phyloP scores from a whole-genome alignment of 805 yeast genomes.

The Candida parachauliodes region DNA sequence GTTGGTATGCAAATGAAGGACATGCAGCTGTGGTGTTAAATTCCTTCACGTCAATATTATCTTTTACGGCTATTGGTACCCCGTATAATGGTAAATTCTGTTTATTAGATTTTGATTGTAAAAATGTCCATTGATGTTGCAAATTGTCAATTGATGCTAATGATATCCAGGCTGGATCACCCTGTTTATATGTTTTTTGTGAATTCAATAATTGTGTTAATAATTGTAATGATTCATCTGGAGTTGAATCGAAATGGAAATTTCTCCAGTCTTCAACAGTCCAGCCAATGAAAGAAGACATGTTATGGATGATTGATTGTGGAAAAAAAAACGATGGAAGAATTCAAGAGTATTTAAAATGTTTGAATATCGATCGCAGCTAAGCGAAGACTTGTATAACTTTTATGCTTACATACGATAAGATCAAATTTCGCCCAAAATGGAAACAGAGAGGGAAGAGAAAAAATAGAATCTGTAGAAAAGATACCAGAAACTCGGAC shows the following conservation, averaged over 20 bases:
- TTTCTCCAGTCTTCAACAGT: constrained; percentile 73
- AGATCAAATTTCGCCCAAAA: constrained; percentile 4
- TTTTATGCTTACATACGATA: not conserved
- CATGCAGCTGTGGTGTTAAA: constrained; percentile 93
- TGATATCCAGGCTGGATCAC: constrained; percentile 92
- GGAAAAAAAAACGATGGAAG: not conserved
- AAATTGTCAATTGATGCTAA: constrained; percentile 61
- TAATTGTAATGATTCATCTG: constrained; percentile 53
- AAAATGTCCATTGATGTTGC: constrained; percentile 70
- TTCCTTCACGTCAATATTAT: constrained; percentile 84
- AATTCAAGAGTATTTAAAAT: not conserved
- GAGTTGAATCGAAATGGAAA: constrained; percentile 61
- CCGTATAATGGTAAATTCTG: constrained; percentile 71
- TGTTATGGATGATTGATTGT: not conserved
- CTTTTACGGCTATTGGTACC: constrained; percentile 93
- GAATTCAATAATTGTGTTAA: constrained; percentile 45
- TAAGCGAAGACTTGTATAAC: not conserved
- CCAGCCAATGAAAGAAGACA: constrained; percentile 62
- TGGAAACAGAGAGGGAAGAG: no score
- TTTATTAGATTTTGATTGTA: constrained; percentile 61
- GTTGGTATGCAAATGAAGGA: constrained; percentile 71
- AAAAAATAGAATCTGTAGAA: no score
- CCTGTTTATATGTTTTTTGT: constrained; percentile 39
- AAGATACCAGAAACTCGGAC: no score
- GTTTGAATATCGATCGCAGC: not conserved